Base-by-base conservation (phyloP, 1,139 yeast species). In the Yamadazyma taylorii region DNA sequence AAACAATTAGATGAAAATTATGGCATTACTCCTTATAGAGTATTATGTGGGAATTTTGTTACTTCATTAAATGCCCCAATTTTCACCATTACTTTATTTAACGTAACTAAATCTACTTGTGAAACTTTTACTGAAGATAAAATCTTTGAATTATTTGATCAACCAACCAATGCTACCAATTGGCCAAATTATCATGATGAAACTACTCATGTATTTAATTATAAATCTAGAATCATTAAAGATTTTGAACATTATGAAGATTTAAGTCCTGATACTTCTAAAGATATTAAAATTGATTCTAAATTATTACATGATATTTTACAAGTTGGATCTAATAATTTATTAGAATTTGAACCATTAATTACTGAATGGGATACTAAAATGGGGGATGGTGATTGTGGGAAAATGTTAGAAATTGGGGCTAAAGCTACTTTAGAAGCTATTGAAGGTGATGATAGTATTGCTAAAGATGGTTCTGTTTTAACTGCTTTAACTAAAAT, bases 361-460 rank as follows among this genome's bases (percentile, higher is more conserved):
- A 57, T 73, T 35, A 73, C 79, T 9, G 66, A 61, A 35, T 73
- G 74, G 68, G 78, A 73, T 45, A 73, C 78, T 9, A 61, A 61
- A 35, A 69, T 72, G 60, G 79, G 79, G 12, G 79, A 73, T 47
- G 79, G 79, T 17, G 79, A 73, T 45, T 73, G 79, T 50, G 79
- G 79, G 7, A 68, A 66, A 39, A 72, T 75, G 27, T 55, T 73
- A 30, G 68, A 65, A 39, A 52, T 63, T 10, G 78, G 76, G 5
- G 74, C 73, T 21, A 53, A 56, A 34, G 69, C 65, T 0, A 55
- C 72, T n/a, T 48, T 66, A 25, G 42, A 48, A 17, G 61, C 60
- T 6, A 51, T 73, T 26, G n/a, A 29, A 19, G 13, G 13, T 27
- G 60, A 64, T 17, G 48, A 56, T 15, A 61, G 61, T n/a, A 36